These are phyloP conservation scores for Ceratocystis smalleyi DNA, from an alignment of 2,329 filamentous ascomycete species.

Conservation along the genomic window DNA sequence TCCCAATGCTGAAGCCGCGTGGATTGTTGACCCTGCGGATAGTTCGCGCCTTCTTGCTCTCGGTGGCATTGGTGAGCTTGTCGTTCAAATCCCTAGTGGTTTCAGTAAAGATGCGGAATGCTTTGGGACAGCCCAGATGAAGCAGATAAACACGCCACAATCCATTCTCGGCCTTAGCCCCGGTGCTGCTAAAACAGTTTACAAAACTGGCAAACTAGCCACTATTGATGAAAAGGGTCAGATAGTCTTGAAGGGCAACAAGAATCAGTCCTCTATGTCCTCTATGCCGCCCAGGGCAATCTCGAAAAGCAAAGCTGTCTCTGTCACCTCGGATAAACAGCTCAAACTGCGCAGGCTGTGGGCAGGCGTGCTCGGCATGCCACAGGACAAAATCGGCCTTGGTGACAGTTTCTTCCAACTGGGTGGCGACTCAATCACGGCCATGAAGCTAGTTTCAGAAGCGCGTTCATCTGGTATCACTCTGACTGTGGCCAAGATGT, in stretches of 20 bases:
- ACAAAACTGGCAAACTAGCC: slow-evolving; percentile 28
- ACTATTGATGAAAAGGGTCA: slow-evolving; percentile 25
- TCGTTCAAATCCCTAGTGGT: slow-evolving; percentile 24
- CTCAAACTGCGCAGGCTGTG: slow-evolving; percentile 32
- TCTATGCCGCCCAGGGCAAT: background rate
- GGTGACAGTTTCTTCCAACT: slow-evolving; percentile 46
- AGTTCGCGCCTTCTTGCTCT: slow-evolving; percentile 25
- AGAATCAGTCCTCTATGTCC: slow-evolving; percentile 11
- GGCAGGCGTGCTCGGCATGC: slow-evolving; percentile 31
- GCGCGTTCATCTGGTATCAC: slow-evolving; percentile 33
- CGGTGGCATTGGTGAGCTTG: slow-evolving; percentile 31
- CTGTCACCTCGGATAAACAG: slow-evolving; percentile 29
- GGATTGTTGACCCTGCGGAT: slow-evolving; percentile 28
- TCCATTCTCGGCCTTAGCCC: slow-evolving; percentile 21
- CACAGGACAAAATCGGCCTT: slow-evolving; percentile 33
- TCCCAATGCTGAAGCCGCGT: slow-evolving; percentile 23
- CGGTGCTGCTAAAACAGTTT: slow-evolving; percentile 21
- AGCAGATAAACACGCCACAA: slow-evolving; percentile 21
- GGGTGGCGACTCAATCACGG: slow-evolving; percentile 43
- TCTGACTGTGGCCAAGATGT: slow-evolving; percentile 41
- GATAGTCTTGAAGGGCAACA: slow-evolving; percentile 22
- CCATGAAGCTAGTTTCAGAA: slow-evolving; percentile 46
- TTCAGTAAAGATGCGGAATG: background rate
- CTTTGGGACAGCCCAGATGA: slow-evolving; percentile 18
- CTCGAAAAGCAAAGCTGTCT: slow-evolving; percentile 23